These are phyloP conservation scores for Singerocomus inundabilis DNA, from an alignment of 1,284 basidiomycete species.

Conservation along the genomic window DNA sequence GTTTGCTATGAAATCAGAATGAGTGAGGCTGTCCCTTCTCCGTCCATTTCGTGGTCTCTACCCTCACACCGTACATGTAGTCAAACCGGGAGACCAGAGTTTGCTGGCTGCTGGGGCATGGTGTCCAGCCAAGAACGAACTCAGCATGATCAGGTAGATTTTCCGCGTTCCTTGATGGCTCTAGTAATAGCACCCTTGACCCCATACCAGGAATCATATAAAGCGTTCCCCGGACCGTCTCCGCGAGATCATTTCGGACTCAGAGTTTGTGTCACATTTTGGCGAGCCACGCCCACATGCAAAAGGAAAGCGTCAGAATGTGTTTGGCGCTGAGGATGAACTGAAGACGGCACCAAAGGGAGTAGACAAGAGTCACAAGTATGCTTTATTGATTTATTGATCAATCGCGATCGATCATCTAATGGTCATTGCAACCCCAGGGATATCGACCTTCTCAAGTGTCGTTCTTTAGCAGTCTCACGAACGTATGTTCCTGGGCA, in stretches of 20 bases:
- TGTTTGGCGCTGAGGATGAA: slow-evolving; percentile 81
- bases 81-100: slow-evolving; percentile 68
- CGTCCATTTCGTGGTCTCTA: neutral
- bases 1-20: slow-evolving; percentile 11
- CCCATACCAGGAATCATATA: slow-evolving; percentile 55
- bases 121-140: slow-evolving; percentile 80
- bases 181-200: neutral
- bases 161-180: neutral
- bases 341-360: slow-evolving; percentile 88
- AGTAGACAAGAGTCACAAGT: slow-evolving; percentile 78
- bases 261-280: slow-evolving; percentile 70
- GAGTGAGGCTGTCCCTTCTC: slow-evolving; percentile 18
- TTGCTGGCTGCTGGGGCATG: slow-evolving; percentile 80
- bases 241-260: slow-evolving; percentile 60
- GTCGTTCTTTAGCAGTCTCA: slow-evolving; percentile 74
- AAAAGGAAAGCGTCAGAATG: slow-evolving; percentile 62
- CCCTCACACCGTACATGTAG: slow-evolving; percentile 36
- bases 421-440: slow-evolving; percentile 34
- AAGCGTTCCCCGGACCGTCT: slow-evolving; percentile 60
- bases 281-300: slow-evolving; percentile 64
- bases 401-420: neutral
- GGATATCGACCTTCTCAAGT: slow-evolving; percentile 85
- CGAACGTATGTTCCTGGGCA: slow-evolving; percentile 51
- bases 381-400: neutral
- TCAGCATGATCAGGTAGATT: slow-evolving; percentile 65